Evolutionary conservation across 768 basidiomycete species (phyloP), one percentile per base, ranked within the genome.

Genomic region (Asterophora parasitica): DNA sequence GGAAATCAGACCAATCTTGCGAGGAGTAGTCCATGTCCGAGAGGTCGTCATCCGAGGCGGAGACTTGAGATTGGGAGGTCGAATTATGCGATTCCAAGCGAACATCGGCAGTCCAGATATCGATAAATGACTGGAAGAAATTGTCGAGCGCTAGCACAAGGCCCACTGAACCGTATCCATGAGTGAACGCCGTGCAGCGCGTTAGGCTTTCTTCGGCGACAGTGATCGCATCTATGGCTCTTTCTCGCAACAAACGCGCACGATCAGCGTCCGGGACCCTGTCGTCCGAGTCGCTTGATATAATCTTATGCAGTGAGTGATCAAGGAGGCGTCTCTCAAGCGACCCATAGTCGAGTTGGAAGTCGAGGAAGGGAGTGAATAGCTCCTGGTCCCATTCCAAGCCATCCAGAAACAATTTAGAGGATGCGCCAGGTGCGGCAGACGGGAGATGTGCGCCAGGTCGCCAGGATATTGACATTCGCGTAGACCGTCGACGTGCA

Each of bases 281-380:
- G 20, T 71, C 74, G 42, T 72, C 69, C 4, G 69, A 60, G 34
- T 76, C 75, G 36, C 53, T 65, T 16, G 70, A 66, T 38, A 78
- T 62, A 12, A 77, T 74, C 7, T 71, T 67, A n/a, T 69, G 70
- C 13, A 90, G 69, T 1, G 70, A 66, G 39, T 80, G 74, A 20
- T 82, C 77, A 46, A 98, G 68, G 42, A 81, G 75, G 6, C 82
- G 78, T 30, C 77, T 74, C 65, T 99, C 96, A 28, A 96, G 72
- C 1, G 74, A 68, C 0, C 79, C 78, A 64, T 97, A 97, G 46
- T 94, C 87, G 13, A 81, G 72, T 57, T 98, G 95, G 52, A 86
- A 85, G 57, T 94, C 89, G 19, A 95, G 75, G 70, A 97, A 98
- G 2, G 95, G 92, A 61, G 94, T 92, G 62, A 93, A 96, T 12